These are phyloP conservation scores for Aspergillus sp. DNA, from an alignment of 2,329 filamentous ascomycete species.

Conservation along the genomic window DNA sequence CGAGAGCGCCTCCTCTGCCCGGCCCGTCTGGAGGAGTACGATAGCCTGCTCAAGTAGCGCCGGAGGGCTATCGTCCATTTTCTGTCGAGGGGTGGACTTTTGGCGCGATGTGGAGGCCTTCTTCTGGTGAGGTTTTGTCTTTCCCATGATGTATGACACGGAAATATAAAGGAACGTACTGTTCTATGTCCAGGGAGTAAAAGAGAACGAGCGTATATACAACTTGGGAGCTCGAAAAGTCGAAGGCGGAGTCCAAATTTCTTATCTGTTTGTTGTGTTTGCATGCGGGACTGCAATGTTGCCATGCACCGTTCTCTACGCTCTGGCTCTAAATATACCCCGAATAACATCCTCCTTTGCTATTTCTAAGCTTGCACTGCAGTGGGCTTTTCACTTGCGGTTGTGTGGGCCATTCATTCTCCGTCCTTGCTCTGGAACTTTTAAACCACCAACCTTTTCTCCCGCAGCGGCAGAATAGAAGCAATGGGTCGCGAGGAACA, in stretches of 20 bases:
- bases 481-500: conserved; percentile 66
- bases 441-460: conserved; percentile 23
- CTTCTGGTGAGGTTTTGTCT: conserved; percentile 42
- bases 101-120: conserved; percentile 32
- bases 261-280: conserved; percentile 33
- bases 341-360: background rate
- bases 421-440: too few species aligned
- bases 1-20: conserved; percentile 48
- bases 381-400: too few species aligned
- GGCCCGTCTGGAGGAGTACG: conserved; percentile 48
- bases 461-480: conserved; percentile 16
- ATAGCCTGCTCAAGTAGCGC: conserved; percentile 49
- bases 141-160: conserved; percentile 39
- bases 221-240: conserved; percentile 3
- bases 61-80: conserved; percentile 43
- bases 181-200: background rate
- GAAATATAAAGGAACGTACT: conserved; percentile 9
- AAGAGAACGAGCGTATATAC: conserved; percentile 2
- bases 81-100: conserved; percentile 37
- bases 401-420: too few species aligned
- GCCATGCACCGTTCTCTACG: conserved; percentile 6
- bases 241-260: conserved; percentile 11
- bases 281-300: conserved; percentile 28
- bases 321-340: conserved; percentile 4
- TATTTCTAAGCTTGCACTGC: background rate